Percentiles rank a stretch among this genome's conserved stretches.
Conservation (phyloP, 2,329 filamentous ascomycete species). For the Nothomitra cinnamomea region DNA sequence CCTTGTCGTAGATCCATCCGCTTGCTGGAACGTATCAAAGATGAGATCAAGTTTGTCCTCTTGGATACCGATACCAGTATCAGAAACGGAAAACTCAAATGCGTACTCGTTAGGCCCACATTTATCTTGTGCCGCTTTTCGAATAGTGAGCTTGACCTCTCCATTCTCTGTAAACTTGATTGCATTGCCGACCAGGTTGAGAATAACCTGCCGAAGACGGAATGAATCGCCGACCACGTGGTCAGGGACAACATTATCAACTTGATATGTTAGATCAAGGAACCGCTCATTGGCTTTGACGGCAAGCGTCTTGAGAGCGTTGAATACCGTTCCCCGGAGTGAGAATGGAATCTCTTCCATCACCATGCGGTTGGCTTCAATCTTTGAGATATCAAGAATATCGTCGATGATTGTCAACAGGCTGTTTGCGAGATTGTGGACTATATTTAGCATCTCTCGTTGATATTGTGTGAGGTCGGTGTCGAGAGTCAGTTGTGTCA, state of each 20-base stretch:
- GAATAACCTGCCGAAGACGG: conserved; percentile 86
- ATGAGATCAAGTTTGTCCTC: conserved; percentile 91
- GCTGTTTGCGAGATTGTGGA: conserved; percentile 92
- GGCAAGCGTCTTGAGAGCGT: conserved; percentile 88
- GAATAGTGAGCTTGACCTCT: conserved; percentile 88
- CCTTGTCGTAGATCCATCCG: conserved; percentile 33
- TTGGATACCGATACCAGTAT: conserved; percentile 93
- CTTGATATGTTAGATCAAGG: conserved; percentile 80
- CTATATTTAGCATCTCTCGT: conserved; percentile 95
- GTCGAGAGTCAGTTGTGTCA: conserved; percentile 92
- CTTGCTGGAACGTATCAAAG: conserved; percentile 98
- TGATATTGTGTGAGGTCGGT: conserved; percentile 88
- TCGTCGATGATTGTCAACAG: conserved; percentile 90
- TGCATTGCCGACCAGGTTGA: conserved; percentile 93
- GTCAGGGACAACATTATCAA: conserved; percentile 84
- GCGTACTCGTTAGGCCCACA: conserved; percentile 64
- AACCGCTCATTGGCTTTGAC: conserved; percentile 95
- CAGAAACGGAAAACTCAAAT: conserved; percentile 88
- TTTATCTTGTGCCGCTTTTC: conserved; percentile 46
- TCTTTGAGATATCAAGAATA: conserved; percentile 51
- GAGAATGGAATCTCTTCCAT: conserved; percentile 97
- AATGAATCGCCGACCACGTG: conserved; percentile 94
- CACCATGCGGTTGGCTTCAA: conserved; percentile 94
- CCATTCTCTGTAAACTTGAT: conserved; percentile 98
- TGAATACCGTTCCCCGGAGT: conserved; percentile 85